Evolutionary conservation across 2,329 filamentous ascomycete species (phyloP), one percentile per base, ranked within the genome.

Genomic region (Didymosphaeria variabile): DNA sequence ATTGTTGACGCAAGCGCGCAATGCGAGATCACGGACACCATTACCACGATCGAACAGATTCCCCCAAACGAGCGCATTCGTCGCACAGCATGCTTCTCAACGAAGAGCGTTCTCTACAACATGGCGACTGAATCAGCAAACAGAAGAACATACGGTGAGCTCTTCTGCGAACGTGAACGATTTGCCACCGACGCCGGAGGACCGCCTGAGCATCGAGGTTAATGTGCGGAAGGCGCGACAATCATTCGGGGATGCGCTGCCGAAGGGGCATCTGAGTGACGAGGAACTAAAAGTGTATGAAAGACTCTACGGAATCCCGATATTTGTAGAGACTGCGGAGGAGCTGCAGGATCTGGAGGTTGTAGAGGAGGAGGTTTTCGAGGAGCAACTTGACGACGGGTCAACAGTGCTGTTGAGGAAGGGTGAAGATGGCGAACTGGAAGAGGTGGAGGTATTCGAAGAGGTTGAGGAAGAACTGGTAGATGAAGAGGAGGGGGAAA

Each of bases 261-360:
- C 94, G 0, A 86, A 88, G 34, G 88, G 85, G 36, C 87, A 92
- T 68, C 78, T 97, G 55, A 88, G 83, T 36, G 83, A 85, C 0
- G 86, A 90, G 56, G 93, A 97, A 76, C 89, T 90, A 70, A 82
- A 81, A 51, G 80, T 97, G 0, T 97, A 97, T 77, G 88, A 91
- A 72, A 85, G 93, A 65, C 80, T 97, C 17, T 97, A 95, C 75
- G 94, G 94, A 1, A 83, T 89, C 36, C 92, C 93, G 1, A 58
- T 78, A 1, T 75, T 91, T 63, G 84, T 88, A 45, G 88, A 89
- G 59, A 87, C 90, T 75, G 83, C 88, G 4, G 87, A 80, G 62
- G 72, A 78, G 44, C 67, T 75, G n/a, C 68, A 68, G 34, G 64
- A 75, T 79, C 29, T 84, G 81, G 62, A 79, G 81, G 67, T 80